A percentile compares a stretch with the other conserved stretches of the same genome.
Conservation (phyloP, 768 basidiomycete genomes). For the Cystobasidiopsis lactophilus region DNA sequence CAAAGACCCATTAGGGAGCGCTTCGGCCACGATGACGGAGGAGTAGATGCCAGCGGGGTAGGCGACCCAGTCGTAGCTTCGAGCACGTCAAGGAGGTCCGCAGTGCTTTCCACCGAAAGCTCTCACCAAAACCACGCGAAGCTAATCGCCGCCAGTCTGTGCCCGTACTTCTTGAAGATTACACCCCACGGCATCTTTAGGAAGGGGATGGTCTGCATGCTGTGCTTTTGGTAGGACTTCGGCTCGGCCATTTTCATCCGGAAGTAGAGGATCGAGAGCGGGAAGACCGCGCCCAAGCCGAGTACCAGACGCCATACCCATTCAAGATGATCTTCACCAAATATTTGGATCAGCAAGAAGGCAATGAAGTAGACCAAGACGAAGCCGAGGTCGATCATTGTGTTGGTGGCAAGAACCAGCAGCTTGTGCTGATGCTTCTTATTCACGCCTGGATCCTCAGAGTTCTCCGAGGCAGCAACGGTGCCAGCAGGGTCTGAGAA, state of each 20-base stretch:
- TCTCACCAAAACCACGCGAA: constrained; percentile 39
- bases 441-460: constrained; percentile 54
- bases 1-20: constrained; percentile 11
- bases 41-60: constrained; percentile 17
- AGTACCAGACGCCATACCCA: constrained; percentile 17
- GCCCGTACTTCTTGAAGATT: constrained; percentile 58
- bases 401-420: constrained; percentile 76
- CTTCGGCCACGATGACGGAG: constrained; percentile 11
- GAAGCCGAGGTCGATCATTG: constrained; percentile 17
- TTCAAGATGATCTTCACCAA: constrained; percentile 10
- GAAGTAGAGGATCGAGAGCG: constrained; percentile 9
- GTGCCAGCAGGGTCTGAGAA: constrained; percentile 33
- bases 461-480: constrained; percentile 70
- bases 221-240: constrained; percentile 1
- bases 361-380: constrained; percentile 10
- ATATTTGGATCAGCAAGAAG: constrained; percentile 14
- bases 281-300: constrained; percentile 11
- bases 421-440: constrained; percentile 66
- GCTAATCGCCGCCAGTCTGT: constrained; percentile 47
- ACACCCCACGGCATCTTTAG: constrained; percentile 25
- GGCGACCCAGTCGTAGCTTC: neutral
- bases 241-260: constrained; percentile 13
- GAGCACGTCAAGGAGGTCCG: constrained; percentile 38
- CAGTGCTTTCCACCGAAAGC: constrained; percentile 12
- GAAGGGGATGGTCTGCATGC: constrained; percentile 5